A percentile compares a stretch with the other conserved stretches of the same genome.
Evolutionary conservation across 2,329 filamentous ascomycete genomes (phyloP).

Genomic region (Conoideocrella luteorostrata): DNA sequence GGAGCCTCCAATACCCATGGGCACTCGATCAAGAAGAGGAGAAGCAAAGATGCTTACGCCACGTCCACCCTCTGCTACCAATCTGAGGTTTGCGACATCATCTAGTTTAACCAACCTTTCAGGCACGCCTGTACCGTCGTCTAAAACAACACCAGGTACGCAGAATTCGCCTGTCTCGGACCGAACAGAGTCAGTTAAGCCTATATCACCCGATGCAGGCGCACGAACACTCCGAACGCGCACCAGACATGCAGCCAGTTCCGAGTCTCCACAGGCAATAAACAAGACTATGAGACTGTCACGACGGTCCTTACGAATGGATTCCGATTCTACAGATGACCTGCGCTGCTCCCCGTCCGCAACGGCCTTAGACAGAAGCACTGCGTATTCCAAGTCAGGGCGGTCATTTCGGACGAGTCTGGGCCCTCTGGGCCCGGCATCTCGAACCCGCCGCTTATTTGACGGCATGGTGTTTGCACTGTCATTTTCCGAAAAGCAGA

Average conservation of each 20-base stretch:
- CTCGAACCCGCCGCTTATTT: conserved; percentile 47
- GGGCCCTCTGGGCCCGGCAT: conserved; percentile 17
- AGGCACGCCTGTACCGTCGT: conserved; percentile 31
- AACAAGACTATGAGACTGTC: conserved; percentile 15
- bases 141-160: conserved; percentile 29
- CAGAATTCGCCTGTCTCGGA: conserved; percentile 24
- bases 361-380: conserved; percentile 31
- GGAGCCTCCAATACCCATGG: conserved; percentile 1
- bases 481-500: conserved; percentile 50
- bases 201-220: conserved; percentile 18
- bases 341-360: conserved; percentile 33
- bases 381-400: conserved; percentile 22
- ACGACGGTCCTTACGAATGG: conserved; percentile 21
- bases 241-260: conserved; percentile 13
- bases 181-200: conserved; percentile 14
- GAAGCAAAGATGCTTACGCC: conserved; percentile 18
- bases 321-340: conserved; percentile 43
- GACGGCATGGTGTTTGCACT: conserved; percentile 81
- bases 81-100: conserved; percentile 16
- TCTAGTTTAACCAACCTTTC: conserved; percentile 36
- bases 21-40: conserved; percentile 9
- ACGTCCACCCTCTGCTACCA: conserved; percentile 10
- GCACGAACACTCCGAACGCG: conserved; percentile 15
- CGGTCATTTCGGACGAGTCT: conserved; percentile 22
- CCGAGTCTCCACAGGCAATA: conserved; percentile 21